Evolutionary conservation across 495 filamentous ascomycete species (phyloP).

Genomic region (Podospora fimiseda): DNA sequence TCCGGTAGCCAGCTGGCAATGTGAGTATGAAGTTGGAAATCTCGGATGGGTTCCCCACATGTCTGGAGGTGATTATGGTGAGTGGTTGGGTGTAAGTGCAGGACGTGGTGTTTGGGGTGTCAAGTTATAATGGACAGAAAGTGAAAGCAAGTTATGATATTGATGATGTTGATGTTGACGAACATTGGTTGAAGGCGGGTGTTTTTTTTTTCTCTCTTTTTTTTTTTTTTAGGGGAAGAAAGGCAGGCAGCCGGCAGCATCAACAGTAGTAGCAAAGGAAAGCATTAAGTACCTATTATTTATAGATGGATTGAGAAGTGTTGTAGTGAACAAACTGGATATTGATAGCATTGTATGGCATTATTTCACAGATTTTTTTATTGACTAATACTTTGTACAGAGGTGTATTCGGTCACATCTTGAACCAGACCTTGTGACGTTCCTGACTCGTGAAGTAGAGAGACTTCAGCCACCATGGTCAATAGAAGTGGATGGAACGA

Average conservation of each 20-base stretch:
- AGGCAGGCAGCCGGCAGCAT: neutral
- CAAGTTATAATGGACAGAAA: conserved; percentile 14
- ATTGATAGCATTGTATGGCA: too few species aligned
- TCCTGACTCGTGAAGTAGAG: too few species aligned
- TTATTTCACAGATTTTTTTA: neutral
- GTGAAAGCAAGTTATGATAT: neutral
- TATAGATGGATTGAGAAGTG: neutral
- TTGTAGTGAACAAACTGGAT: too few species aligned
- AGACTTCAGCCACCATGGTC: too few species aligned
- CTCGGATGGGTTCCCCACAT: conserved; percentile 89
- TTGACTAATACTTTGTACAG: too few species aligned
- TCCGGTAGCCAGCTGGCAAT: conserved; percentile 82
- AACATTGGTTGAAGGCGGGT: neutral
- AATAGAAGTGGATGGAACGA: too few species aligned
- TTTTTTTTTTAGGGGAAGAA: neutral
- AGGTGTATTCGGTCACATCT: too few species aligned
- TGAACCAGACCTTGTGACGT: too few species aligned
- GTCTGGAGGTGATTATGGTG: conserved; percentile 62
- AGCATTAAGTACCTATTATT: conserved; percentile 1
- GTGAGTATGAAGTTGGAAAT: conserved; percentile 94
- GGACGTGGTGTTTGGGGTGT: conserved; percentile 84
- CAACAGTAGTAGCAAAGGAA: neutral
- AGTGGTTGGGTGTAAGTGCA: conserved; percentile 92
- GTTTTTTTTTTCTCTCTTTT: neutral
- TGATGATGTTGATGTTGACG: neutral